A percentile compares a stretch with the other conserved stretches of the same genome.
Conservation (phyloP, 2,329 filamentous ascomycete genomes). For the Fusarium globosum region DNA sequence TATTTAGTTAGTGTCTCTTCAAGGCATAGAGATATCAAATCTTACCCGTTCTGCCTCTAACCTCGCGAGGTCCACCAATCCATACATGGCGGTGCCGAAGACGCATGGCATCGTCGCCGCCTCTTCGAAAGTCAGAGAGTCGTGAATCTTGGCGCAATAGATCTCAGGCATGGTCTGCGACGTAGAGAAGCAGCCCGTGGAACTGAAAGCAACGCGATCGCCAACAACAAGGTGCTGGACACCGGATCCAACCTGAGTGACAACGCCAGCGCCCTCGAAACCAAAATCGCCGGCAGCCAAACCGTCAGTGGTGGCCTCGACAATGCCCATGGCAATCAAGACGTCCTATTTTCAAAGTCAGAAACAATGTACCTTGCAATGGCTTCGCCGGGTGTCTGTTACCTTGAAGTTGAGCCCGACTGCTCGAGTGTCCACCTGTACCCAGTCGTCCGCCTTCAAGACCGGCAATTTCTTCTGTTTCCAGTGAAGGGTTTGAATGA, state of each 20-base stretch:
- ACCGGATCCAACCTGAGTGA: slow-evolving; percentile 45
- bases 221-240: slow-evolving; percentile 48
- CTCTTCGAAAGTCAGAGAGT: slow-evolving; percentile 49
- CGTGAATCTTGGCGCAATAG: slow-evolving; percentile 49
- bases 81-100: slow-evolving; percentile 46
- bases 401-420: slow-evolving; percentile 14
- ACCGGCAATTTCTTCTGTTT: slow-evolving; percentile 2
- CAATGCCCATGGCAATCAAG: slow-evolving; percentile 49
- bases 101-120: slow-evolving; percentile 52
- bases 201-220: slow-evolving; percentile 47
- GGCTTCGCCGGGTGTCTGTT: background rate
- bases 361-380: background rate
- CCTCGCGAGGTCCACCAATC: background rate
- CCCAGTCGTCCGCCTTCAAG: slow-evolving; percentile 9
- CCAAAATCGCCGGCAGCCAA: slow-evolving; percentile 38
- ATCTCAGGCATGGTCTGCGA: slow-evolving; percentile 17
- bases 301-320: slow-evolving; percentile 23
- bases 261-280: slow-evolving; percentile 48
- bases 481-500: slow-evolving; percentile 8
- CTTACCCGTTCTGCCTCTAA: slow-evolving; percentile 15
- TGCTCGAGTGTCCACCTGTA: slow-evolving; percentile 5
- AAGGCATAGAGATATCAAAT: background rate
- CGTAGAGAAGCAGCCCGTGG: slow-evolving; percentile 44
- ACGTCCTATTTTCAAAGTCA: slow-evolving; percentile 48
- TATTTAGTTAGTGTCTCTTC: background rate